Evolutionary conservation across 176 grass and related monocot genomes (phyloP), one percentile per base, ranked within the genome.

Genomic region (Paspalum notatum): DNA sequence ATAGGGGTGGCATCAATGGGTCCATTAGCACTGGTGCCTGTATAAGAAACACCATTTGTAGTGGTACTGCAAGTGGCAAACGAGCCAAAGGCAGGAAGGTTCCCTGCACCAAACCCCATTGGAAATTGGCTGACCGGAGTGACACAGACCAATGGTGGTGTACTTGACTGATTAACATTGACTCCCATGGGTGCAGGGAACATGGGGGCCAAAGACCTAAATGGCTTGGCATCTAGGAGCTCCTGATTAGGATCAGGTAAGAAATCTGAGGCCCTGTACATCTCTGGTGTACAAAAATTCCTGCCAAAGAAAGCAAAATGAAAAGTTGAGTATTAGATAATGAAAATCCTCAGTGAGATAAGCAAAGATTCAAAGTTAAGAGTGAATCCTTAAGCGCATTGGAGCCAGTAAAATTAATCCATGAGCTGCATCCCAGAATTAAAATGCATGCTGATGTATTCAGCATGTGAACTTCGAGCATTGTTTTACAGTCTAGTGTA

Each of bases 161-260:
- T 90, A 25, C 86, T 90, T 66, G 79, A 93, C 62, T 99, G 85
- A 41, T 84, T 92, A 65, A 91, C 75, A 38, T 99, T 89, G 74
- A 88, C 86, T 56, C 96, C 93, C 73, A 99, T 86, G 25, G 88
- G 81, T 37, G 93, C 75, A 66, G 96, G 93, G 79, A 99, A 95
- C 96, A 99, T 99, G 59, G 96, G 96, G 73, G 96, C 82, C 54
- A 99, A 89, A 47, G 96, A 95, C 58, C 90, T 81, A 67, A 99
- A 83, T 26, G 96, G 96, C 43, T 91, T 99, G 45, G 66, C 89
- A 89, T 99, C 96, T 18, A 99, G 68, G 43, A 89, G 90, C 62
- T 90, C 90, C 83, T 88, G 85, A 86, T 91, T 64, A 82, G 85
- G 72, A 66, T 41, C 83, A 78, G 88, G 88, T 40, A 82, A 66